phyloP scores from a whole-genome alignment of 2,329 filamentous ascomycete species.

The Microsporum audouinii region DNA sequence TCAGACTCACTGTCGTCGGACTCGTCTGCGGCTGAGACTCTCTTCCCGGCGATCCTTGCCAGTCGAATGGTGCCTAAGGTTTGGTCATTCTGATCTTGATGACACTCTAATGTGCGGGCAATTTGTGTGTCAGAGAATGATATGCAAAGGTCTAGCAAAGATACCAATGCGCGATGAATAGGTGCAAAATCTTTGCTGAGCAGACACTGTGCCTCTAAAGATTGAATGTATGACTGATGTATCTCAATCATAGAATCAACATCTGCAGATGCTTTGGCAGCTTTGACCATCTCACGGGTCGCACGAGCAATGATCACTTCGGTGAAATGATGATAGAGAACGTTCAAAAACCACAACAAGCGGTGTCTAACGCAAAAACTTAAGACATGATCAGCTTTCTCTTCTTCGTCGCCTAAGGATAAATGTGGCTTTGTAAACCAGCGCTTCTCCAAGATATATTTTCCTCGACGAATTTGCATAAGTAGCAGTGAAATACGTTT shows the following conservation, averaged over 20 bases:
- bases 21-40: conserved; percentile 17
- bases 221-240: conserved; percentile 53
- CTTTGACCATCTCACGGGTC: conserved; percentile 44
- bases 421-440: conserved; percentile 31
- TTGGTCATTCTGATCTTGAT: conserved; percentile 27
- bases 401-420: conserved; percentile 27
- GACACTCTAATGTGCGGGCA: conserved; percentile 28
- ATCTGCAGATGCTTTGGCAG: conserved; percentile 53
- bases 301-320: conserved; percentile 58
- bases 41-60: conserved; percentile 6
- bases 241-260: conserved; percentile 69
- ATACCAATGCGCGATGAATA: conserved; percentile 61
- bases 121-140: conserved; percentile 52
- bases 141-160: conserved; percentile 63
- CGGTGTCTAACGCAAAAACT: conserved; percentile 49
- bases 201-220: conserved; percentile 56
- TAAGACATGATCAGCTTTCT: conserved; percentile 22
- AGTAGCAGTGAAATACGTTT: conserved; percentile 63
- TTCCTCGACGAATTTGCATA: conserved; percentile 63
- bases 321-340: conserved; percentile 63
- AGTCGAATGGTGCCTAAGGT: conserved; percentile 13
- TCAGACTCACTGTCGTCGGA: conserved; percentile 19
- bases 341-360: conserved; percentile 67
- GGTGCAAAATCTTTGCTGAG: conserved; percentile 57
- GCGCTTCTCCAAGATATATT: conserved; percentile 50